phyloP scores from a whole-genome alignment of 2,329 filamentous ascomycete species.

The Sarocladium kiliense region DNA sequence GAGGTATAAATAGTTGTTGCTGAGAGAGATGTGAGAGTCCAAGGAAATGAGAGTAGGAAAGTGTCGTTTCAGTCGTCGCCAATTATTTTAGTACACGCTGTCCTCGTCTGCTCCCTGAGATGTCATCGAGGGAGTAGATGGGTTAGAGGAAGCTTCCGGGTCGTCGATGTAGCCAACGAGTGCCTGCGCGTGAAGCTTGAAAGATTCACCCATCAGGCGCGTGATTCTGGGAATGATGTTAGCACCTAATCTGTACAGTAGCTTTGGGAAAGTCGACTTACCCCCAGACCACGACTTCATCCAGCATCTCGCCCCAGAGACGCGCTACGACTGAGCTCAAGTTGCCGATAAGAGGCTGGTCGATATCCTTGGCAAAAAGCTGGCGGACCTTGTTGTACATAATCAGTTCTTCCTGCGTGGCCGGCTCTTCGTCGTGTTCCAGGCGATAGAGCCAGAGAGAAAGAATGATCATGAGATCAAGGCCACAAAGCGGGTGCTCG shows the following conservation, averaged over 20 bases:
- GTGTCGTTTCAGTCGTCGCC: conserved; percentile 45
- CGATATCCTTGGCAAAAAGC: conserved; percentile 85
- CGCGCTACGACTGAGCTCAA: conserved; percentile 92
- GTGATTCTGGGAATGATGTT: conserved; percentile 59
- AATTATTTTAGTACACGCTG: conserved; percentile 59
- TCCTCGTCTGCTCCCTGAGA: conserved; percentile 68
- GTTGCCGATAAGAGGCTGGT: conserved; percentile 74
- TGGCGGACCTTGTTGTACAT: conserved; percentile 93
- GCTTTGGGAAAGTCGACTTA: conserved; percentile 48
- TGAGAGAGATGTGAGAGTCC: conserved; percentile 14
- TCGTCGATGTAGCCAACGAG: conserved; percentile 93
- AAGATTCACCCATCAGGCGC: conserved; percentile 95
- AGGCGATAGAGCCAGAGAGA: conserved; percentile 98
- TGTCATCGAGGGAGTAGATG: conserved; percentile 66
- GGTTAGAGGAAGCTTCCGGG: conserved; percentile 62
- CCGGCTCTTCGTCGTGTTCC: conserved; percentile 95
- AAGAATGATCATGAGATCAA: conserved; percentile 97
- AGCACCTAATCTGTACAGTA: conserved; percentile 11
- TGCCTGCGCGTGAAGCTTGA: conserved; percentile 93
- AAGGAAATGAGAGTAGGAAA: conserved; percentile 20
- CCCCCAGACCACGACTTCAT: conserved; percentile 99
- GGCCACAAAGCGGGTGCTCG: conserved; percentile 91
- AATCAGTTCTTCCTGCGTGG: conserved; percentile 73
- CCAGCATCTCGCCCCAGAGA: conserved; percentile 96
- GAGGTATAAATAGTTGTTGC: conserved; percentile 25